These are phyloP conservation scores for Fusarium devonianum DNA, from an alignment of 2,329 filamentous ascomycete genomes.

Conservation along the genomic window DNA sequence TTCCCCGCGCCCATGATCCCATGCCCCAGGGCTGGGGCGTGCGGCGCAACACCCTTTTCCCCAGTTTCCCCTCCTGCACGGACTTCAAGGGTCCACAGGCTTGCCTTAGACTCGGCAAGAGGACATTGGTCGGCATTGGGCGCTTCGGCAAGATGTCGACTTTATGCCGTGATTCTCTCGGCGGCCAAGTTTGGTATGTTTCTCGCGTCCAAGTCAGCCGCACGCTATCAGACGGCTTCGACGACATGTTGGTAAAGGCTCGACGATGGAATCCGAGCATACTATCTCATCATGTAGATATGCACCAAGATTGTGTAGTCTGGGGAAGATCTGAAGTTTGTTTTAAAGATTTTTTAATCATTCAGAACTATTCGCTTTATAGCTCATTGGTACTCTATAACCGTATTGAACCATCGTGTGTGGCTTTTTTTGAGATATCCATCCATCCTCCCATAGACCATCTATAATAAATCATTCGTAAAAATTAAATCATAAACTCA, in stretches of 20 bases:
- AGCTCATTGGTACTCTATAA: not conserved
- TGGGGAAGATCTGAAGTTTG: no score
- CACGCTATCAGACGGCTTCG: no score
- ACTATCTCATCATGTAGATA: no score
- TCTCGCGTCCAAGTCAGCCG: no score
- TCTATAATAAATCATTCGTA: conserved; percentile 5
- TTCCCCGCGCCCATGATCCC: not conserved
- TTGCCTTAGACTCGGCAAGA: conserved; percentile 1
- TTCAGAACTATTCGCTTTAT: conserved; percentile 3
- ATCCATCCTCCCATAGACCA: conserved; percentile 13
- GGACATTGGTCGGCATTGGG: not conserved
- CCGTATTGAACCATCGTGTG: conserved; percentile 4
- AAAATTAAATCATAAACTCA: conserved; percentile 18
- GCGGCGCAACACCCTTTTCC: conserved; percentile 4
- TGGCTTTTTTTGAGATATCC: conserved; percentile 34
- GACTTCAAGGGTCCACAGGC: conserved; percentile 4
- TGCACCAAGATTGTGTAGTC: no score
- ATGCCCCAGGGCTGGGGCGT: conserved; percentile 15
- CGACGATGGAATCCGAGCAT: no score
- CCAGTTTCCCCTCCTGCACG: not conserved
- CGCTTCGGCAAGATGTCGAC: not conserved
- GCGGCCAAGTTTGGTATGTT: no score
- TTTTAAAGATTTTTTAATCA: not conserved
- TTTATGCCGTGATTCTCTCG: not conserved
- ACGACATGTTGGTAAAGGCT: no score